Conservation (phyloP, 2,329 filamentous ascomycete genomes). For the Diaporthe sp. region DNA sequence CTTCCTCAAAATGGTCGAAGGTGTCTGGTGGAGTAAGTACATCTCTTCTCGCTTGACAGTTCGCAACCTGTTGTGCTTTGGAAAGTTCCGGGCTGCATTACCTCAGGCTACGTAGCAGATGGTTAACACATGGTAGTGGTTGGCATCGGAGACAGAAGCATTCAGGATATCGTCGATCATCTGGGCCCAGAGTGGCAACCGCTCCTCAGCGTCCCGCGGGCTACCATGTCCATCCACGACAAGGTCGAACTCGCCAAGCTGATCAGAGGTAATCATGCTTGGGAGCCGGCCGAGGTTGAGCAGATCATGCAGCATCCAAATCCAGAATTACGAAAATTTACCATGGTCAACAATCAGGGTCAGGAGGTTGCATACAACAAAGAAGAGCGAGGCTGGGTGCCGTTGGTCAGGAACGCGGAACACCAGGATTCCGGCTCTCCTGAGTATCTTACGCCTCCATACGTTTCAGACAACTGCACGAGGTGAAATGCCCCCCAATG, state of each 20-base stretch:
- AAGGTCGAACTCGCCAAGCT: slow-evolving; percentile 51
- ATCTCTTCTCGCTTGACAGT: neutral
- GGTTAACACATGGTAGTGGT: slow-evolving; percentile 39
- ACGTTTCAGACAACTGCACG: neutral
- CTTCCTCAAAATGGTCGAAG: slow-evolving; percentile 55
- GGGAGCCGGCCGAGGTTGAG: slow-evolving; percentile 47
- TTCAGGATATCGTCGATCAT: slow-evolving; percentile 54
- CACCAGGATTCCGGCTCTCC: neutral
- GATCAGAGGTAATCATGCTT: slow-evolving; percentile 56
- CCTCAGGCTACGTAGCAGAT: neutral
- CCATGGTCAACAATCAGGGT: slow-evolving; percentile 36
- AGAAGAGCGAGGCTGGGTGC: slow-evolving; percentile 18
- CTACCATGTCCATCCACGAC: slow-evolving; percentile 48
- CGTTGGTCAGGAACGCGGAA: neutral
- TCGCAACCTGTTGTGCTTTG: neutral
- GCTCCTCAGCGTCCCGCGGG: slow-evolving; percentile 53
- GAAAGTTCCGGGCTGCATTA: neutral
- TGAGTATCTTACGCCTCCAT: slow-evolving; percentile 1
- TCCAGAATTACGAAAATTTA: slow-evolving; percentile 16
- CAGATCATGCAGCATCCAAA: slow-evolving; percentile 32
- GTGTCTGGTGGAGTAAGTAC: slow-evolving; percentile 58
- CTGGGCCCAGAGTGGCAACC: slow-evolving; percentile 53
- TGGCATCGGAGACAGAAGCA: slow-evolving; percentile 57
- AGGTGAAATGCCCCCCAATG: neutral
- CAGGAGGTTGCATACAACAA: slow-evolving; percentile 28